A percentile compares a stretch with the other conserved stretches of the same genome.
phyloP scores from a whole-genome alignment of 1,284 basidiomycete genomes.

The Ustilago sp. region DNA sequence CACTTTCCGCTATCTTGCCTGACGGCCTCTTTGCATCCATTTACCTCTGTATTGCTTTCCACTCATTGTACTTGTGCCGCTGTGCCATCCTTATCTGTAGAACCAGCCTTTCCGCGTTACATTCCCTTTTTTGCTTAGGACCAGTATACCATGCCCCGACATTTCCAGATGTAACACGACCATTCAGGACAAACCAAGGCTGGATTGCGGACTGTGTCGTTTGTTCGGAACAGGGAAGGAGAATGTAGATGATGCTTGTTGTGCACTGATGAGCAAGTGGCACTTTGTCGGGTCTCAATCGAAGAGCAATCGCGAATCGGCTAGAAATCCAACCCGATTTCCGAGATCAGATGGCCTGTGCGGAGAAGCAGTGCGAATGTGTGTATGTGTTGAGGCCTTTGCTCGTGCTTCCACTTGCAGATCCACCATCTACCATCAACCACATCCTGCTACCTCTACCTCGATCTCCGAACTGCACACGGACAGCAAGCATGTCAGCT shows the following conservation, averaged over 20 bases:
- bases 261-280: not conserved
- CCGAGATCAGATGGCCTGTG: conserved; percentile 15
- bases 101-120: not conserved
- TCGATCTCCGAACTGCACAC: not conserved
- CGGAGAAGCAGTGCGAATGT: conserved; percentile 8
- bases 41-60: not conserved
- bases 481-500: conserved; percentile 46
- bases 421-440: conserved; percentile 1
- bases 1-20: not conserved
- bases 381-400: conserved; percentile 8
- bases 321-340: not conserved
- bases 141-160: conserved; percentile 16
- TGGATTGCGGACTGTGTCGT: too few relatives aligned
- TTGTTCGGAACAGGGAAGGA: not conserved
- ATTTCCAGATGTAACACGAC: conserved; percentile 4
- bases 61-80: conserved; percentile 28
- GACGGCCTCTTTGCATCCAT: not conserved
- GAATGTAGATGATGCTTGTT: not conserved
- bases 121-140: conserved; percentile 13
- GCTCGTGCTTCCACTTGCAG: conserved; percentile 1
- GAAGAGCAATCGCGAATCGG: not conserved
- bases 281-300: conserved; percentile 2
- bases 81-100: conserved; percentile 8
- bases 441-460: conserved; percentile 8
- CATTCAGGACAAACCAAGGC: not conserved